These are phyloP conservation scores for Colletotrichum cuscutae DNA, from an alignment of 2,329 filamentous ascomycete species.

Conservation along the genomic window DNA sequence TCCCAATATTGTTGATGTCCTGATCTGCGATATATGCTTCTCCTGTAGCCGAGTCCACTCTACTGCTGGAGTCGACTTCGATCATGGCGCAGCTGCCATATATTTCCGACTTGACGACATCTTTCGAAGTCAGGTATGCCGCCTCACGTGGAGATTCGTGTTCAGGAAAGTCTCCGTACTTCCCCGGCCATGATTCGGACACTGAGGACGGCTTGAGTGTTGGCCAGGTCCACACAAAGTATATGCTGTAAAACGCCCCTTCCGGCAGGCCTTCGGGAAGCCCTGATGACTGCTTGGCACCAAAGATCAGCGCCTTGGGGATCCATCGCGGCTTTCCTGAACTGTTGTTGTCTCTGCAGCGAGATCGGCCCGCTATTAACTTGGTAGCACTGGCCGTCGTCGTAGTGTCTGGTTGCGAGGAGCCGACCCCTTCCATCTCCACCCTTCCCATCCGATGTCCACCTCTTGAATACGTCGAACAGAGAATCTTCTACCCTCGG, in stretches of 20 bases:
- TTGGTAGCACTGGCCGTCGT: background rate
- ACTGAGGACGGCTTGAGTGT: background rate
- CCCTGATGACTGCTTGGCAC: background rate
- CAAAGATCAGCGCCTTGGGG: background rate
- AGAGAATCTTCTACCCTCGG: background rate
- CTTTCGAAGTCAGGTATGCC: background rate
- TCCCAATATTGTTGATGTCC: background rate
- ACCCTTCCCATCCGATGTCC: background rate
- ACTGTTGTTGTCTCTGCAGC: background rate
- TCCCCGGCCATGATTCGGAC: background rate
- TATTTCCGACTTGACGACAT: background rate
- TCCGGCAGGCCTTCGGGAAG: background rate
- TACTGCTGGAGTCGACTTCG: background rate
- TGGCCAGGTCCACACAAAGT: background rate
- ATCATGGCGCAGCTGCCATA: background rate
- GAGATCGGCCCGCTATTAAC: background rate
- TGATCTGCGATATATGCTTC: background rate
- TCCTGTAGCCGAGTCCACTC: background rate
- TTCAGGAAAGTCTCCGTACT: background rate
- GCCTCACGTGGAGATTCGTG: background rate
- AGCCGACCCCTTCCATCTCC: background rate
- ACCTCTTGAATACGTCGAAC: background rate
- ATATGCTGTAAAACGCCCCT: background rate
- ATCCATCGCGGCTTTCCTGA: background rate
- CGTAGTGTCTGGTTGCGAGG: background rate